Evolutionary conservation across 1,139 yeast genomes (phyloP), one percentile per base, ranked within the genome.

Genomic region (Kodamaea plutei): DNA sequence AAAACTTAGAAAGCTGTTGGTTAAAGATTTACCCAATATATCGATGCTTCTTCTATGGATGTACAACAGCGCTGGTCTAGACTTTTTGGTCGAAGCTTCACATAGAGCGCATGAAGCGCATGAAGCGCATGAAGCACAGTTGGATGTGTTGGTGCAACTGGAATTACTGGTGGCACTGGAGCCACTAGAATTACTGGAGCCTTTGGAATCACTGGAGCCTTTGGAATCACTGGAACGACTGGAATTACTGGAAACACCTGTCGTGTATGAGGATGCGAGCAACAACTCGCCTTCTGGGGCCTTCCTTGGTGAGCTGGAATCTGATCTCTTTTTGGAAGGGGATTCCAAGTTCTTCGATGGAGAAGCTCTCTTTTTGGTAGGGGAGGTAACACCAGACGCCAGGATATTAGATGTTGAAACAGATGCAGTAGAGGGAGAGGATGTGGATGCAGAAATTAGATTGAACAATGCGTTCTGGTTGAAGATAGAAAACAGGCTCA

Each of bases 1-100:
- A 13, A 54, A 34, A 13, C 37, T 35, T 31, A 43, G 35, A 25
- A 54, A 41, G 29, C 51, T 44, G 12, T 48, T 48, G 6, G 55
- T 44, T 11, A 44, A 34, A 3, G 51, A 45, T 25, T 40, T 47
- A 21, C 49, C 36, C n/a, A 44, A 25, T 20, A 27, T 17, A 20
- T 40, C 45, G 8, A 36, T 34, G 20, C 42, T 36, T 8, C 30
- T 29, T 14, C 30, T 18, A 17, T 17, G 20, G 7, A 17, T 17
- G 20, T 7, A 17, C 7, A 17, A 7, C 20, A 17, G 20, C 20
- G 9, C 20, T 17, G 20, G 20, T 17, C 9, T 7, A 17, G 20
- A 7, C 9, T 9, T 9, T n/a, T n/a, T n/a, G n/a, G n/a, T n/a
- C n/a, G n/a, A n/a, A n/a, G n/a, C n/a, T n/a, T n/a, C n/a, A n/a